Conservation (phyloP, 306 rosid species). For the Cucumis melo region DNA sequence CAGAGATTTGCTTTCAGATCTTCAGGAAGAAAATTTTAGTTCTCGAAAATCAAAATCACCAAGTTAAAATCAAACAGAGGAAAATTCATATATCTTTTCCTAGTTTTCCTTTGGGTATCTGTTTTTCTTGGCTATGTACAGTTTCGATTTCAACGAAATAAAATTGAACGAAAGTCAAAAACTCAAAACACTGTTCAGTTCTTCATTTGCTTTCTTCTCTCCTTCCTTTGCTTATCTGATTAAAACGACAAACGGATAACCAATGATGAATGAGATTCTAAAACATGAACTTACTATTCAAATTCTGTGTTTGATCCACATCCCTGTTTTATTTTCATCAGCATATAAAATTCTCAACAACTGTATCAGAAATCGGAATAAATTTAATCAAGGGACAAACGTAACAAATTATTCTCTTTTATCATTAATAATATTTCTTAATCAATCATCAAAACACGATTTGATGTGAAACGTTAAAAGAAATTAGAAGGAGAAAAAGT, state of each 20-base stretch:
- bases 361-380: not conserved
- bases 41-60: not conserved
- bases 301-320: not conserved
- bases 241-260: not conserved
- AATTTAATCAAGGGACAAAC: not conserved
- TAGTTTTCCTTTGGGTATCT: slow-evolving; percentile 1
- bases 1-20: not conserved
- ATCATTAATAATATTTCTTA: not conserved
- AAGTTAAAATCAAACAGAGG: not conserved
- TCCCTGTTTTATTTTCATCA: not conserved
- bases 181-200: not conserved
- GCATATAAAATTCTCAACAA: not conserved
- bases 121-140: not conserved
- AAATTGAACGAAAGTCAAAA: not conserved
- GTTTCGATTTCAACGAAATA: not conserved
- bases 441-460: not conserved
- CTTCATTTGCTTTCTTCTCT: not conserved
- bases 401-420: not conserved
- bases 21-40: not conserved
- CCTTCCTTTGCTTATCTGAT: not conserved
- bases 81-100: not conserved
- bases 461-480: not conserved
- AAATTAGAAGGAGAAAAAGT: too few relatives aligned
- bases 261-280: not conserved
- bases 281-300: not conserved